Evolutionary conservation across 2,329 filamentous ascomycete genomes (phyloP), one percentile per base, ranked within the genome.

Genomic region (Cercospora beticola): DNA sequence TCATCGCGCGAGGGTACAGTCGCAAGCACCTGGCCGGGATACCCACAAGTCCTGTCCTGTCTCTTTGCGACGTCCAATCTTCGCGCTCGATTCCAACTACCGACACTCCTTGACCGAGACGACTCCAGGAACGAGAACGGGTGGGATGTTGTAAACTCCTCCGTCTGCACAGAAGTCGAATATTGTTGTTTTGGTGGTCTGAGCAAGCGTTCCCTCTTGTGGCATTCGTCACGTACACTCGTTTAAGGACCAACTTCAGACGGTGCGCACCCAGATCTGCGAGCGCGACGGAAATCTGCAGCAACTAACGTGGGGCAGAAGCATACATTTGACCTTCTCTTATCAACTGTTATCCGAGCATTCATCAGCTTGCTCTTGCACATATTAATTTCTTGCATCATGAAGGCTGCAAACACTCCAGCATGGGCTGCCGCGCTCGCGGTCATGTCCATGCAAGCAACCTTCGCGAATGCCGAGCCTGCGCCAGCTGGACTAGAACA

Each of bases 201-300:
- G 49, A 73, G 70, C 71, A 73, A 70, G 72, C 70, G 30, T 73
- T 72, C 69, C 66, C 66, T 71, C 68, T 74, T 73, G 76, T 76
- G 76, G 74, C 75, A 73, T 71, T 80, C 76, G 82, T 84, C 82
- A 84, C 83, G 78, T 83, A 81, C 83, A 84, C 81, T 85, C 83
- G 82, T 84, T 85, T 84, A 74, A 76, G 56, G 54, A 70, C 69
- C 68, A 71, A 70, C 74, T 77, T 77, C 78, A 66, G 76, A 82
- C 79, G 77, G 75, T 77, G 70, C 70, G 46, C 40, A 62, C 14
- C 14, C 43, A 52, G 40, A 18, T 16, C 46, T 23, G 54, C 36
- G 26, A 59, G 57, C 49, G 31, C 36, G 3, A 56, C 10, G 12
- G 12, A 16, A 49, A 62, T 65, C 66, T 67, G 70, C 64, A 18